Evolutionary conservation across 2,329 filamentous ascomycete species (phyloP).

Genomic region (Plenodomus biglobosus): DNA sequence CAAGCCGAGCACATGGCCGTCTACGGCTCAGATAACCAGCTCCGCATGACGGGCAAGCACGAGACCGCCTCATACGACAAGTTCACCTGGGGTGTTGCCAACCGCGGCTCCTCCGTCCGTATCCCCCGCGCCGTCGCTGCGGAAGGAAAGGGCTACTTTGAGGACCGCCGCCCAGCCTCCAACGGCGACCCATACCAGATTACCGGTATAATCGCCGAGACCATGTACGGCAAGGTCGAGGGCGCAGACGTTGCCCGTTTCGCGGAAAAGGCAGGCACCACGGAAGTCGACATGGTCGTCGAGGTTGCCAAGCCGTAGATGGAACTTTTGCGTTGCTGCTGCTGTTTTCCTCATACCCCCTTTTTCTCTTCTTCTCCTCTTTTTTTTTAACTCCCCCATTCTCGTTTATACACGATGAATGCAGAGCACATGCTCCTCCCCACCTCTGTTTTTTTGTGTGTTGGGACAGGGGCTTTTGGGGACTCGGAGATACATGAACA

Average conservation of each 20-base stretch:
- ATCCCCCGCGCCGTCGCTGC: conserved; percentile 83
- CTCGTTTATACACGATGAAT: too few relatives aligned
- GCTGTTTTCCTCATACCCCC: background rate
- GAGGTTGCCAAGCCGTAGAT: conserved; percentile 32
- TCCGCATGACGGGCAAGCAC: conserved; percentile 87
- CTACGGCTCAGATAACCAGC: conserved; percentile 94
- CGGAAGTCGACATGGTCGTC: conserved; percentile 41
- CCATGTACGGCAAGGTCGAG: conserved; percentile 56
- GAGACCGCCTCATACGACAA: conserved; percentile 93
- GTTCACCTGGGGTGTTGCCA: conserved; percentile 92
- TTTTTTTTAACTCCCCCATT: too few relatives aligned
- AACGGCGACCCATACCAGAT: conserved; percentile 88
- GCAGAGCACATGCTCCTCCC: too few relatives aligned
- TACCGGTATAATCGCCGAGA: conserved; percentile 78
- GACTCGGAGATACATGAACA: too few relatives aligned
- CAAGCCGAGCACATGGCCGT: conserved; percentile 71
- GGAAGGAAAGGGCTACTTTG: conserved; percentile 94
- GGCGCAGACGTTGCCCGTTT: conserved; percentile 51
- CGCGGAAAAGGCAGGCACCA: conserved; percentile 35
- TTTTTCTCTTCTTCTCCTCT: background rate
- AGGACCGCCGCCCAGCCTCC: conserved; percentile 68
- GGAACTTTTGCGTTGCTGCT: background rate
- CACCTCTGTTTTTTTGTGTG: too few relatives aligned
- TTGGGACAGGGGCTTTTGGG: too few relatives aligned
- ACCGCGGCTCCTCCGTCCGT: conserved; percentile 92